Percentiles rank a stretch among this genome's conserved stretches.
Conservation (phyloP, 192 early-diverging fungal genomes). For the Piromyces sp. region DNA sequence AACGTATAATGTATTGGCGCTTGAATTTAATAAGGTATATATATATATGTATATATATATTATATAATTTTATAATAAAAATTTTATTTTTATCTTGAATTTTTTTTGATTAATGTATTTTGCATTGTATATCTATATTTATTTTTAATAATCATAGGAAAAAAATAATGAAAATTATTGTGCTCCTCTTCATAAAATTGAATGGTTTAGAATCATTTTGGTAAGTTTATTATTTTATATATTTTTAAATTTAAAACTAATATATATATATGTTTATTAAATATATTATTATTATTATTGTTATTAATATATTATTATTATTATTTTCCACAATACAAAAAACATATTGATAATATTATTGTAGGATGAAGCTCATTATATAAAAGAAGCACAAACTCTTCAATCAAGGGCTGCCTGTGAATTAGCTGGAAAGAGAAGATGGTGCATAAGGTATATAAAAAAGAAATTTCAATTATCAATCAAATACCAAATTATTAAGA, state of each 20-base stretch:
- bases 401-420: conserved; percentile 56
- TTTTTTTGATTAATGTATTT: too few species aligned
- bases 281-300: too few species aligned
- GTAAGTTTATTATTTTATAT: not conserved
- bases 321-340: too few species aligned
- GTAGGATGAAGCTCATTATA: conserved; percentile 79
- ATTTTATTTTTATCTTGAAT: too few species aligned
- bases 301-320: too few species aligned
- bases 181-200: conserved; percentile 35
- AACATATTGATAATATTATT: too few species aligned
- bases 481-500: too few species aligned
- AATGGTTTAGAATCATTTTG: conserved; percentile 75
- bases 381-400: conserved; percentile 60
- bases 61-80: too few species aligned
- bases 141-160: not conserved
- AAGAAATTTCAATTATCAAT: too few species aligned
- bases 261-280: too few species aligned
- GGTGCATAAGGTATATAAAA: conserved; percentile 55
- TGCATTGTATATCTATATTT: too few species aligned
- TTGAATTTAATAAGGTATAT: conserved; percentile 24
- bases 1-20: conserved; percentile 46
- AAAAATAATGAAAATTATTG: not conserved
- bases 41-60: too few species aligned
- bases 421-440: conserved; percentile 48
- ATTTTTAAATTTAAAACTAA: not conserved